phyloP scores from a whole-genome alignment of 2,329 filamentous ascomycete genomes.

The Hymenoscyphus linearis region DNA sequence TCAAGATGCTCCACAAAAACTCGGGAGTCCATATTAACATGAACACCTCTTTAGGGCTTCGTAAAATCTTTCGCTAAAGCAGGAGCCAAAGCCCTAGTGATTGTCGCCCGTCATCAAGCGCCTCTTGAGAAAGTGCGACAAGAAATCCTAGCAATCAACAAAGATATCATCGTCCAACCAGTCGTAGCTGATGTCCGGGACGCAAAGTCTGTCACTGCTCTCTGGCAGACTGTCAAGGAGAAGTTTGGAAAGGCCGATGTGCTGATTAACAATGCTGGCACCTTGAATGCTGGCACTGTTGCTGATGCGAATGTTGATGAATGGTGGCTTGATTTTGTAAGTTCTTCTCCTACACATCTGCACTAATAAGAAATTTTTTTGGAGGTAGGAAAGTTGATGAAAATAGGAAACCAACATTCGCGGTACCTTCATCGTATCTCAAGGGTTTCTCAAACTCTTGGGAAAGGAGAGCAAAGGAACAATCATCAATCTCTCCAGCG shows the following conservation, averaged over 20 bases:
- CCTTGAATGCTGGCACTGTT: conserved; percentile 1
- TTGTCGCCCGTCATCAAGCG: conserved; percentile 29
- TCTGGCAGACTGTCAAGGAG: conserved; percentile 19
- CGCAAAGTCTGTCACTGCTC: conserved; percentile 10
- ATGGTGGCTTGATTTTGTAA: conserved; percentile 22
- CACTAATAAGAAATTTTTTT: neutral
- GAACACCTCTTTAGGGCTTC: conserved; percentile 5
- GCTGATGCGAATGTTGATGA: conserved; percentile 4
- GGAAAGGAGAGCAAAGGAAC: conserved; percentile 10
- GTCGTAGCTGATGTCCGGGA: conserved; percentile 31
- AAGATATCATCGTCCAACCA: conserved; percentile 29
- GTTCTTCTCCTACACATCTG: neutral
- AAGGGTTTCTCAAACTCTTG: conserved; percentile 30
- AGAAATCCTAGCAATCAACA: conserved; percentile 29
- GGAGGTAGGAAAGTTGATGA: neutral
- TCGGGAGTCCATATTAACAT: neutral
- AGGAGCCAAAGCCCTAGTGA: conserved; percentile 32
- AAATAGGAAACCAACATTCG: conserved; percentile 33
- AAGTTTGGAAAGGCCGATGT: conserved; percentile 47
- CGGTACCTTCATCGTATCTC: conserved; percentile 32
- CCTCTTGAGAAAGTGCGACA: conserved; percentile 28
- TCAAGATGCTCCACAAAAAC: no score
- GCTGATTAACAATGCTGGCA: conserved; percentile 32
- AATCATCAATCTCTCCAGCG: conserved; percentile 17
- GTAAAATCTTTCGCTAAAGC: conserved; percentile 29